Percentiles rank a stretch among this genome's conserved stretches.
phyloP scores from a whole-genome alignment of 352 stramenopile genomes.

The Thraustochytrium sp. region DNA sequence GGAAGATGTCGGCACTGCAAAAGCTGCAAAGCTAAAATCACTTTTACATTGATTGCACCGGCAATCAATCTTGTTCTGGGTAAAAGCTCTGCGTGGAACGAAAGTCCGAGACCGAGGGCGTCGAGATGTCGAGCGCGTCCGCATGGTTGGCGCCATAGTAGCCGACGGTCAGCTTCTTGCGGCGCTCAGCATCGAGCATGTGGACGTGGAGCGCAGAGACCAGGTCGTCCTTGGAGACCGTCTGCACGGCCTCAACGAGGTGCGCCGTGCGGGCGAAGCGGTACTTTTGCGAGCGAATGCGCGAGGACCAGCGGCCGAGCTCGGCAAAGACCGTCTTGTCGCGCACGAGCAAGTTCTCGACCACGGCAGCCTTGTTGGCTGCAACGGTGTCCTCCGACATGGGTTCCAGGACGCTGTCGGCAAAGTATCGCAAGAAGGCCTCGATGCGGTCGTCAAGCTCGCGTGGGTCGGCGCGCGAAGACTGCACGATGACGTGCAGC shows the following conservation, averaged over 20 bases:
- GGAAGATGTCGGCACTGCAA: no score
- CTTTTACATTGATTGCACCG: no score
- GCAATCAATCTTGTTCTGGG: no score
- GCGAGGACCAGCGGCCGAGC: background rate
- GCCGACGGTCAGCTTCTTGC: conserved; percentile 2
- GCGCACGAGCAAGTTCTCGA: background rate
- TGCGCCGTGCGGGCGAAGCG: background rate
- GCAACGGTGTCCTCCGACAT: background rate
- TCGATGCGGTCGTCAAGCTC: conserved; percentile 67
- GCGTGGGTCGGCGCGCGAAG: conserved; percentile 61
- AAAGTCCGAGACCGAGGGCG: no score
- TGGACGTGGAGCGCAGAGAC: background rate
- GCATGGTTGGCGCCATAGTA: conserved; percentile 25
- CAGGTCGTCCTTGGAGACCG: background rate
- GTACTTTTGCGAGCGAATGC: background rate
- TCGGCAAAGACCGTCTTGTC: conserved; percentile 27
- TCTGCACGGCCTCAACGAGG: background rate
- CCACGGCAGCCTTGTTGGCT: background rate
- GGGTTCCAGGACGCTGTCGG: background rate
- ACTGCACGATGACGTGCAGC: conserved; percentile 73
- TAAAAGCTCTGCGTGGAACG: no score
- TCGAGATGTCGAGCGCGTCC: background rate
- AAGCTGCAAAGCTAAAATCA: no score
- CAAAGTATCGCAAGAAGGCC: conserved; percentile 54
- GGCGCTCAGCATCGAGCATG: background rate